A percentile compares a stretch with the other conserved stretches of the same genome.
Evolutionary conservation across 768 basidiomycete genomes (phyloP).

Genomic region (Lactarius indigo): DNA sequence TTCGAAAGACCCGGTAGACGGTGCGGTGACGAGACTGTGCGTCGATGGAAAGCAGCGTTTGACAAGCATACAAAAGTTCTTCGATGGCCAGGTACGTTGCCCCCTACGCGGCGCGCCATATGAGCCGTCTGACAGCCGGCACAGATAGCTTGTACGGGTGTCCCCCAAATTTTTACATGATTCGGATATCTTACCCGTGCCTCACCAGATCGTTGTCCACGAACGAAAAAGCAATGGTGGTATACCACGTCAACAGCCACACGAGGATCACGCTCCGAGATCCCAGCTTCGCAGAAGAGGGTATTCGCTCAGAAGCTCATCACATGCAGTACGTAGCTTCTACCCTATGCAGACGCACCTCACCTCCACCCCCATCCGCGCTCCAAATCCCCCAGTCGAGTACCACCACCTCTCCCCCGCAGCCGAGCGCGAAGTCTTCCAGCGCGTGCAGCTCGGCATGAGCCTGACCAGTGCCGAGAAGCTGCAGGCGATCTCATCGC

Average conservation of each 20-base stretch:
- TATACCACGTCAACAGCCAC: conserved; percentile 50
- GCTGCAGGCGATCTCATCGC: conserved; percentile 71
- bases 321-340: conserved; percentile 50
- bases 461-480: conserved; percentile 73
- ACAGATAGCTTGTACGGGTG: conserved; percentile 52
- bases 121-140: neutral
- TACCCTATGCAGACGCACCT: neutral
- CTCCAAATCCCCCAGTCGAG: conserved; percentile 48
- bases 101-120: neutral
- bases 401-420: conserved; percentile 53
- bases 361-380: neutral
- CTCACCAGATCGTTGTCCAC: conserved; percentile 52
- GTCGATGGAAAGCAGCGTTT: conserved; percentile 82
- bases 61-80: conserved; percentile 72
- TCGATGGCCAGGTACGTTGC: conserved; percentile 57
- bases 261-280: conserved; percentile 42
- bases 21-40: conserved; percentile 46
- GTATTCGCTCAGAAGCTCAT: conserved; percentile 53
- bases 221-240: conserved; percentile 60
- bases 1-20: conserved; percentile 33
- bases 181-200: neutral
- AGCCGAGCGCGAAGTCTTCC: conserved; percentile 75
- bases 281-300: conserved; percentile 51
- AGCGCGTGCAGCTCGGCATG: conserved; percentile 78
- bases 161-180: conserved; percentile 15